Evolutionary conservation across 805 yeast species (phyloP).

Genomic region (Limtongozyma cylindracea): DNA sequence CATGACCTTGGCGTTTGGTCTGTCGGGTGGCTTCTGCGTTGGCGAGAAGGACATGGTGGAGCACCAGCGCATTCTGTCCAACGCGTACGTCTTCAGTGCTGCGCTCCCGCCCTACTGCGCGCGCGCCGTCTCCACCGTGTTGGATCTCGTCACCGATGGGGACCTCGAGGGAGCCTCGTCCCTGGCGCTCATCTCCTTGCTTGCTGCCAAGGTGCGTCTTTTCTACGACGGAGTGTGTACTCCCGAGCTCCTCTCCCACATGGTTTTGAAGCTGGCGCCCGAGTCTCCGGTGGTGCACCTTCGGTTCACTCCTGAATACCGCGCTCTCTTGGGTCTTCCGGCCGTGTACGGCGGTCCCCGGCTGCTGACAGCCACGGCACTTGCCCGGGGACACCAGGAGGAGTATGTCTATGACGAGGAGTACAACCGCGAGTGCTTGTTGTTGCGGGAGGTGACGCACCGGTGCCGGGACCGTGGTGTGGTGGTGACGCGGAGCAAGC

Average conservation of each 20-base stretch:
- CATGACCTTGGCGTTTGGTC: constrained; percentile 54
- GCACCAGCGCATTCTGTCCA: constrained; percentile 79
- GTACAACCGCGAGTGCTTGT: constrained; percentile 26
- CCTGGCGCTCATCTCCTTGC: constrained; percentile 8
- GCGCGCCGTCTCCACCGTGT: constrained; percentile 26
- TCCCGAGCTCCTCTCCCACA: constrained; percentile 8
- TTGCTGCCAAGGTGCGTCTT: constrained; percentile 14
- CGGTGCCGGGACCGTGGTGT: constrained; percentile 1
- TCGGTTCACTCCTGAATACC: constrained; percentile 19
- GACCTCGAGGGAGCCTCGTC: constrained; percentile 8
- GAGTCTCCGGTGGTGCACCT: constrained; percentile 52
- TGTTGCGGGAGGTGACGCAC: constrained; percentile 46
- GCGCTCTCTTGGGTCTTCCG: constrained; percentile 21
- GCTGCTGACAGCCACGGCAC: constrained; percentile 16
- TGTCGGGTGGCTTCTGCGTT: constrained; percentile 86
- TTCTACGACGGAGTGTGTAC: constrained; percentile 17
- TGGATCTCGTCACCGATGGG: constrained; percentile 17
- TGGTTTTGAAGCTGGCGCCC: constrained; percentile 27
- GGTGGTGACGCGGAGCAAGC: too few species aligned
- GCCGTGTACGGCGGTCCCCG: constrained; percentile 20
- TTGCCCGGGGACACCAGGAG: constrained; percentile 12
- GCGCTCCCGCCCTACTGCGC: constrained; percentile 86
- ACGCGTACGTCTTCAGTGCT: constrained; percentile 85
- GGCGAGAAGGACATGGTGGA: constrained; percentile 66
- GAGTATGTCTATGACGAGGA: constrained; percentile 13